Conservation (phyloP, 148 eudicot genomes). For the Pharnaceum exiguum region DNA sequence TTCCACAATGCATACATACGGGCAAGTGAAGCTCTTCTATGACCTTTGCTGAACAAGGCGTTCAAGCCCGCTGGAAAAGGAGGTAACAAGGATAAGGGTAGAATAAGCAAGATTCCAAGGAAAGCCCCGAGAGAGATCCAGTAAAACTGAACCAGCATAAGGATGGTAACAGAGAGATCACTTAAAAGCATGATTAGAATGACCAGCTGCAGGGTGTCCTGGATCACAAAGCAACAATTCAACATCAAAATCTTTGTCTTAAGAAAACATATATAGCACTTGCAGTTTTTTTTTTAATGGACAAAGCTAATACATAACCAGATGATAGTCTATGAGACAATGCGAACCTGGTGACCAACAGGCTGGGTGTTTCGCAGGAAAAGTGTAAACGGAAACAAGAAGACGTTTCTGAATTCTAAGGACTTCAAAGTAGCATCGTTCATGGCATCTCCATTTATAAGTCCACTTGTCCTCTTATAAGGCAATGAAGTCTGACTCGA, state of each 20-base stretch:
- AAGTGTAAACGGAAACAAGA: slow-evolving; percentile 55
- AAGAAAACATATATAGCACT: not conserved
- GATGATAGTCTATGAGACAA: not conserved
- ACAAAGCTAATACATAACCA: not conserved
- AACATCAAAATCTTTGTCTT: not conserved
- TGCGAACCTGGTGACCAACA: slow-evolving; percentile 60
- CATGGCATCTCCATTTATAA: slow-evolving; percentile 56
- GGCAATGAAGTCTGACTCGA: slow-evolving; percentile 35
- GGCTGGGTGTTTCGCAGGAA: slow-evolving; percentile 77
- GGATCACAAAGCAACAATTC: slow-evolving; percentile 24
- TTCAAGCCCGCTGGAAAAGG: slow-evolving; percentile 86
- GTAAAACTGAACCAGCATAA: slow-evolving; percentile 61
- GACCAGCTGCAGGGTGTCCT: slow-evolving; percentile 77
- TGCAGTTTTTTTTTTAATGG: not conserved
- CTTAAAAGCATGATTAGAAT: slow-evolving; percentile 67
- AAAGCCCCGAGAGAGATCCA: slow-evolving; percentile 80
- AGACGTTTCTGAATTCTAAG: slow-evolving; percentile 53
- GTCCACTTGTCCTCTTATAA: slow-evolving; percentile 60
- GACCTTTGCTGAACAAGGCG: slow-evolving; percentile 70
- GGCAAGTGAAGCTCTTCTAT: slow-evolving; percentile 67
- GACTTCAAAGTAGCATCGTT: slow-evolving; percentile 61
- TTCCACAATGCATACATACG: slow-evolving; percentile 87
- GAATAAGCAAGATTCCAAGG: slow-evolving; percentile 71
- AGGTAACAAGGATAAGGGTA: slow-evolving; percentile 76
- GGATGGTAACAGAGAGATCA: slow-evolving; percentile 69